Base-by-base conservation (phyloP, 1,284 basidiomycete genomes). In the Cutaneotrichosporon curvatum region DNA sequence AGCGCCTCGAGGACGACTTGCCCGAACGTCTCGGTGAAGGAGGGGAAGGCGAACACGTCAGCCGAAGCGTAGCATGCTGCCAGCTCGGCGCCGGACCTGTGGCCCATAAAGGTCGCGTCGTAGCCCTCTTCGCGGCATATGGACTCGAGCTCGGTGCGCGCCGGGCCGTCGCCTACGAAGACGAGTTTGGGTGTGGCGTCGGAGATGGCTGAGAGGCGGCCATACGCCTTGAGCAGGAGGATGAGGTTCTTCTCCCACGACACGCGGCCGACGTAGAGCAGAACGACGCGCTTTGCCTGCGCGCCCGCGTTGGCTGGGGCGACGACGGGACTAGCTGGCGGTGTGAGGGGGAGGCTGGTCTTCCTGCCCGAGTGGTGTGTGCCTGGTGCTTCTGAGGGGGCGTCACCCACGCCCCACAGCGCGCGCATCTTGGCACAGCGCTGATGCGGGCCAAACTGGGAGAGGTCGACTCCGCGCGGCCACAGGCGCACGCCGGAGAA, bases 241-340 rank as follows among this genome's bases (percentile, higher is more conserved):
- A 74, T 67, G 3, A 80, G 73, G 58, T 80, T 80, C 66, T 80
- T 80, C 62, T 80, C 78, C 75, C 76, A 78, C 3, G 74, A 76
- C 63, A 73, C 59, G 45, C 72, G 47, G 6, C 71, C 71, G 16
- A 71, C 70, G 52, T 68, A 74, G 40, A 70, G 68, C 10, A 66
- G 56, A 21, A 70, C 70, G 2, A 59, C 51, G 33, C 61, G 65
- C n/a, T 45, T 41, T 12, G 10, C 15, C 18, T 28, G n/a, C 14
- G 16, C 35, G 4, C 9, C 40, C 4, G 35, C 22, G 34, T 56
- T 50, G 4, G 51, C 43, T 3, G 61, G 51, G 7, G 45, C 43
- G 9, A 58, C 58, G 36, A 57, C 47, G 2, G 60, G 67, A 18
- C 50, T 63, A 15, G 61, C 45, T 25, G 69, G 62, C 3, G 63